Conservation (phyloP, 306 rosid species). For the Corylus avellana region DNA sequence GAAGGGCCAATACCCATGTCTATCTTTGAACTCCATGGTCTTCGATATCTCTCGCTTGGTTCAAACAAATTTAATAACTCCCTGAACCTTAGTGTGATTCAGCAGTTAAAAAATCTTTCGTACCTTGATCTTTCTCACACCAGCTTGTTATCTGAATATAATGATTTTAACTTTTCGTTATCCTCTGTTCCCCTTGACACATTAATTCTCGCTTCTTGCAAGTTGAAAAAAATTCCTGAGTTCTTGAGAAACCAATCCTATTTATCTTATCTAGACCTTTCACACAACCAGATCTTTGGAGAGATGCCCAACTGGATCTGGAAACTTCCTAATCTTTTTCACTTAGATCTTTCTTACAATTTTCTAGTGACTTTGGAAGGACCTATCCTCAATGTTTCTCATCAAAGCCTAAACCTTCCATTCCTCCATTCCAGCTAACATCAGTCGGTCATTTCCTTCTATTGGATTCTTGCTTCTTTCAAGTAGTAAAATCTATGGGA, state of each 20-base stretch:
- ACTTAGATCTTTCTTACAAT: slow-evolving; percentile 45
- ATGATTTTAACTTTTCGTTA: background rate
- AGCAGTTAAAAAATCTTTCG: background rate
- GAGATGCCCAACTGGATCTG: slow-evolving; percentile 57
- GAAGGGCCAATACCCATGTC: slow-evolving; percentile 16
- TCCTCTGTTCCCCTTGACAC: slow-evolving; percentile 10
- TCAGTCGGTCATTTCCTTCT: background rate
- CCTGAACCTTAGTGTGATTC: background rate
- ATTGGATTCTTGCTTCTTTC: background rate
- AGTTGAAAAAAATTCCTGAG: slow-evolving; percentile 6
- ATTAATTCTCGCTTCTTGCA: slow-evolving; percentile 15
- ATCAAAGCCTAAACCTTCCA: slow-evolving; percentile 38
- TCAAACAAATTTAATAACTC: slow-evolving; percentile 24
- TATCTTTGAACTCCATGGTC: slow-evolving; percentile 3
- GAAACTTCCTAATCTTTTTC: background rate
- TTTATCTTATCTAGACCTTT: slow-evolving; percentile 32
- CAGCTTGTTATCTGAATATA: background rate
- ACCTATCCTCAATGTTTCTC: background rate
- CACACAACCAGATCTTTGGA: slow-evolving; percentile 40
- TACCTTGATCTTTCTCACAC: slow-evolving; percentile 19
- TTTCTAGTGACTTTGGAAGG: slow-evolving; percentile 14
- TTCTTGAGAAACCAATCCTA: slow-evolving; percentile 13
- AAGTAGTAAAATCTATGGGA: background rate
- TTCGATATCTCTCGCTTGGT: background rate
- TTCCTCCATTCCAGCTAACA: background rate